Evolutionary conservation across 1,139 yeast species (phyloP), one percentile per base, ranked within the genome.

Genomic region (Pichia sp.): DNA sequence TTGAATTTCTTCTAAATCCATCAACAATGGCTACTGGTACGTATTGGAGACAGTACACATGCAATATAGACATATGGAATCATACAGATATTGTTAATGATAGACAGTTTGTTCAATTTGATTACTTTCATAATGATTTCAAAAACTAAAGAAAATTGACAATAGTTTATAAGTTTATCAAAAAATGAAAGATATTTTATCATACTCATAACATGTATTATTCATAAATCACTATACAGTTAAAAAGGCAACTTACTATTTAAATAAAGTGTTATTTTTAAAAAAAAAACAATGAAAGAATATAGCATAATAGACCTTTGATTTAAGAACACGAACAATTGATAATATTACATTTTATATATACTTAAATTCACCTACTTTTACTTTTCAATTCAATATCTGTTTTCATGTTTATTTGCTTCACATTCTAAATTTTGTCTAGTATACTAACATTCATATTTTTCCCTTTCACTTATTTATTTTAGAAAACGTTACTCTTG

Each of bases 401-500:
- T 38, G 27, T 38, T 18, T 34, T 11, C 1, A 34, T 3, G 10
- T 38, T 14, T 38, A 38, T 38, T 19, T 38, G 13, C 10, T n/a
- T 34, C 5, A n/a, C 18, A n/a, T 34, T 34, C 18, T 2, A 34
- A 34, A 34, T n/a, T n/a, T 34, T 18, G 7, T 34, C 6, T 27
- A 46, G 31, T 30, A 38, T 57, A 59, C 62, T 58, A 59, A 58
- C 62, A 53, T 55, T 30, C 16, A 25, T 13, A 19, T 25, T 13
- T 10, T 31, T 14, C 14, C 28, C 7, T 33, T 22, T 9, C 27
- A 11, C 7, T 30, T 27, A 31, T 27, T 34, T 36, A 48, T 50
- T 47, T 45, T 56, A 74, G 84, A 82, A 77, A 82, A 80, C 81
- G 84, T 80, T 73, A 80, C 85, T 67, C 81, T 81, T 73, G 87